A percentile compares a stretch with the other conserved stretches of the same genome.
Conservation (phyloP, 768 basidiomycete species). For the Leccinum truebloodii region DNA sequence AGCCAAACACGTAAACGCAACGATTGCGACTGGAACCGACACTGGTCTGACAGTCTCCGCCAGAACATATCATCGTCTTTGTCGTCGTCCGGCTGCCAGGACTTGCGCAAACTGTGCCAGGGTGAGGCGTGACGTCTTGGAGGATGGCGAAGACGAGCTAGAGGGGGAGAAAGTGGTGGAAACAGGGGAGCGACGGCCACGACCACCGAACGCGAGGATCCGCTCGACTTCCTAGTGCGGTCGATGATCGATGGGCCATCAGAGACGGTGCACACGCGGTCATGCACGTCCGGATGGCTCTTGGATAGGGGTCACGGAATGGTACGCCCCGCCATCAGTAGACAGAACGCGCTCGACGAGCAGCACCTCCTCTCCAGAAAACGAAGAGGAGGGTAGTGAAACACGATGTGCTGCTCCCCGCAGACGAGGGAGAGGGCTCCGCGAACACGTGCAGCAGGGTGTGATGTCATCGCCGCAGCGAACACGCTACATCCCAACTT, state of each 20-base stretch:
- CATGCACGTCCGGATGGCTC: neutral
- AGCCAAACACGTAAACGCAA: neutral
- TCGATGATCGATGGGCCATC: neutral
- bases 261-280: neutral
- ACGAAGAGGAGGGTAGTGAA: neutral
- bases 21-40: neutral
- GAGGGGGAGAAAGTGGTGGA: neutral
- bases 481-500: constrained; percentile 9
- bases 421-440: neutral
- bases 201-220: neutral
- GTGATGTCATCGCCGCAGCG: neutral
- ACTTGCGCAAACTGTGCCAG: neutral
- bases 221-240: neutral
- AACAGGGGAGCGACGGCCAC: neutral
- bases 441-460: constrained; percentile 10
- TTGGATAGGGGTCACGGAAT: neutral
- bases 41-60: neutral
- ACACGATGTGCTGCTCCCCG: neutral
- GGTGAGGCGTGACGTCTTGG: neutral
- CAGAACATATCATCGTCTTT: neutral
- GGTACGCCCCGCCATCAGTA: neutral
- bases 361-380: neutral
- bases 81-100: neutral
- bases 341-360: neutral
- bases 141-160: neutral